Conservation (phyloP, 768 basidiomycete genomes). For the Dacryopinax spathularia region DNA sequence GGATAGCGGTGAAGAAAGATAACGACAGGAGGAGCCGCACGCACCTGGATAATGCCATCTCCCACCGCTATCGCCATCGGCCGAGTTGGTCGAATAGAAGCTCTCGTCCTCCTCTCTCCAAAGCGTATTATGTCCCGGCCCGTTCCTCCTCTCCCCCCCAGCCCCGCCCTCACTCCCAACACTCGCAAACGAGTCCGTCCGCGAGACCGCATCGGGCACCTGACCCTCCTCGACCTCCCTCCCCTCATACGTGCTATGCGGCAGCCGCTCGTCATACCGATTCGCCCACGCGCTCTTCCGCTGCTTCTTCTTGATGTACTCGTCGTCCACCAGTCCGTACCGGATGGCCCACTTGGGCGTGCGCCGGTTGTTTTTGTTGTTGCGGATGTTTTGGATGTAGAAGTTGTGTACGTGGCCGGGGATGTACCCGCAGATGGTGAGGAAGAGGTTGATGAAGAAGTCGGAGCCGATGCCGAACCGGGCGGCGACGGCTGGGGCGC, state of each 20-base stretch:
- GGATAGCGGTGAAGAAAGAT: too few relatives aligned
- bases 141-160: slow-evolving; percentile 33
- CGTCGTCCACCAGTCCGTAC: slow-evolving; percentile 75
- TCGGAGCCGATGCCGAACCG: slow-evolving; percentile 84
- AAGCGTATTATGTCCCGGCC: slow-evolving; percentile 18
- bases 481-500: slow-evolving; percentile 64
- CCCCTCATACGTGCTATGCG: slow-evolving; percentile 52
- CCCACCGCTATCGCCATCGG: slow-evolving; percentile 29
- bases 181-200: neutral
- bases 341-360: slow-evolving; percentile 94
- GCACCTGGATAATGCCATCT: slow-evolving; percentile 62
- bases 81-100: slow-evolving; percentile 38
- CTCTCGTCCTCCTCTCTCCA: slow-evolving; percentile 67
- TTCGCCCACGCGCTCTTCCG: slow-evolving; percentile 75
- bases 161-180: slow-evolving; percentile 20
- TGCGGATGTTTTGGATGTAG: slow-evolving; percentile 87
- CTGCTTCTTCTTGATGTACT: slow-evolving; percentile 62
- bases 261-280: slow-evolving; percentile 71
- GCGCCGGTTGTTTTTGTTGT: slow-evolving; percentile 81
- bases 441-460: slow-evolving; percentile 77
- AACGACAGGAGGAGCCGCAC: neutral
- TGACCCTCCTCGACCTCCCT: slow-evolving; percentile 72
- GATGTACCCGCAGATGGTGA: slow-evolving; percentile 86
- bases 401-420: slow-evolving; percentile 89
- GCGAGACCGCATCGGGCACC: slow-evolving; percentile 23